phyloP scores from a whole-genome alignment of 1,284 basidiomycete genomes.

The Cryptococcus amylolentus region DNA sequence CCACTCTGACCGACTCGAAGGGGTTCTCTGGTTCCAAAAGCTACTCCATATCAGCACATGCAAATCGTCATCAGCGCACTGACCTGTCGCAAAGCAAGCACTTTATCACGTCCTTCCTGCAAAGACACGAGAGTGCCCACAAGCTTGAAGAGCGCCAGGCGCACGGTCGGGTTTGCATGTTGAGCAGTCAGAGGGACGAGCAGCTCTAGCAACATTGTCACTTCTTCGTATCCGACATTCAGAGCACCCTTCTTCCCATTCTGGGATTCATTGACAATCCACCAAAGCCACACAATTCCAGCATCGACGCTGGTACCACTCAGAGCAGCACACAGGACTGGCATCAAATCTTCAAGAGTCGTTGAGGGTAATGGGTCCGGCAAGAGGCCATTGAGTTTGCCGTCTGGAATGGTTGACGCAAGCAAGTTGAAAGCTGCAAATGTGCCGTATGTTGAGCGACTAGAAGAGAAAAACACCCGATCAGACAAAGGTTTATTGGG shows the following conservation, averaged over 20 bases:
- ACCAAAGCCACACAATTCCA: conserved; percentile 21
- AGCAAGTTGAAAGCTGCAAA: conserved; percentile 31
- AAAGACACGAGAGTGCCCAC: conserved; percentile 23
- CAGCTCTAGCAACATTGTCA: conserved; percentile 36
- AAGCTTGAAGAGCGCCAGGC: conserved; percentile 35
- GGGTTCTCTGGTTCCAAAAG: conserved; percentile 40
- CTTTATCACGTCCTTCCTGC: conserved; percentile 13
- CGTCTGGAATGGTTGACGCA: conserved; percentile 13
- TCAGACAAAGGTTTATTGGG: conserved; percentile 7
- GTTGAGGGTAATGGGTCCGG: conserved; percentile 1
- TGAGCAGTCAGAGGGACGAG: conserved; percentile 36
- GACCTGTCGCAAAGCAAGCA: conserved; percentile 31
- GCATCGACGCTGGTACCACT: conserved; percentile 25
- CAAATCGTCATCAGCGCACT: conserved; percentile 1
- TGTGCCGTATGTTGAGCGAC: conserved; percentile 23
- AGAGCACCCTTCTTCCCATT: neutral
- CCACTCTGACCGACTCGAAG: conserved; percentile 35
- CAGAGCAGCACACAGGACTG: conserved; percentile 22
- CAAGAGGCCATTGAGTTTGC: neutral
- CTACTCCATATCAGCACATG: conserved; percentile 5
- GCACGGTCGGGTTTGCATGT: conserved; percentile 19
- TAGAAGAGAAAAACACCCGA: conserved; percentile 23
- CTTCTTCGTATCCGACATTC: conserved; percentile 23
- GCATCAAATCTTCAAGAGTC: conserved; percentile 28
- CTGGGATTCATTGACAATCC: conserved; percentile 9